A percentile compares a stretch with the other conserved stretches of the same genome.
Conservation (phyloP, 2,329 filamentous ascomycete species). For the Aspergillus sp. region DNA sequence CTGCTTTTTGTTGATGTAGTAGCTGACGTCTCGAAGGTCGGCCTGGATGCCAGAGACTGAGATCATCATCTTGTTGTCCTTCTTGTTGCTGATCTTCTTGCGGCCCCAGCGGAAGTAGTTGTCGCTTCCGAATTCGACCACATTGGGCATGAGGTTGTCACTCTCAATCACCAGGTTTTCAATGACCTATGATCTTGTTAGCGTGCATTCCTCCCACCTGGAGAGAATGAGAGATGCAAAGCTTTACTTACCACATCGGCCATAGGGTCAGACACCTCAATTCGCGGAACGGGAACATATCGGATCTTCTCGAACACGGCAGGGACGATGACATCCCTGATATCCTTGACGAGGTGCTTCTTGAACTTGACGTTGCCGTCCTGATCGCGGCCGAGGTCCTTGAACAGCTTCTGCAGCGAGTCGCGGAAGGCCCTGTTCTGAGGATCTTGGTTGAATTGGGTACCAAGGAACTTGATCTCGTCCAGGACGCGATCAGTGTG, state of each 20-base stretch:
- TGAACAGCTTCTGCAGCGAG: slow-evolving; percentile 82
- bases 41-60: slow-evolving; percentile 89
- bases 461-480: slow-evolving; percentile 85
- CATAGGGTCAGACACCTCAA: slow-evolving; percentile 85
- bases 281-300: slow-evolving; percentile 90
- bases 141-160: slow-evolving; percentile 94
- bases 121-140: slow-evolving; percentile 84
- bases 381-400: slow-evolving; percentile 83
- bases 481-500: slow-evolving; percentile 87
- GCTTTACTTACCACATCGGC: slow-evolving; percentile 66
- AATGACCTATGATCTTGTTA: slow-evolving; percentile 57
- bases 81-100: slow-evolving; percentile 80
- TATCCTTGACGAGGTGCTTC: slow-evolving; percentile 85
- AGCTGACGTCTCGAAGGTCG: slow-evolving; percentile 88
- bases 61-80: slow-evolving; percentile 81
- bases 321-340: slow-evolving; percentile 85
- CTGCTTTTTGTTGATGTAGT: slow-evolving; percentile 92
- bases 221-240: too few relatives aligned
- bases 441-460: slow-evolving; percentile 86
- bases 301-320: slow-evolving; percentile 79
- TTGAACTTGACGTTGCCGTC: slow-evolving; percentile 89
- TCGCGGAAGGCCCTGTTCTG: slow-evolving; percentile 81
- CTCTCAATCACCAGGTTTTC: slow-evolving; percentile 96
- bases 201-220: too few relatives aligned
- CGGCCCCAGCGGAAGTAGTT: slow-evolving; percentile 96